Base-by-base conservation (phyloP, 768 basidiomycete species). In the Boletus reticulatus region DNA sequence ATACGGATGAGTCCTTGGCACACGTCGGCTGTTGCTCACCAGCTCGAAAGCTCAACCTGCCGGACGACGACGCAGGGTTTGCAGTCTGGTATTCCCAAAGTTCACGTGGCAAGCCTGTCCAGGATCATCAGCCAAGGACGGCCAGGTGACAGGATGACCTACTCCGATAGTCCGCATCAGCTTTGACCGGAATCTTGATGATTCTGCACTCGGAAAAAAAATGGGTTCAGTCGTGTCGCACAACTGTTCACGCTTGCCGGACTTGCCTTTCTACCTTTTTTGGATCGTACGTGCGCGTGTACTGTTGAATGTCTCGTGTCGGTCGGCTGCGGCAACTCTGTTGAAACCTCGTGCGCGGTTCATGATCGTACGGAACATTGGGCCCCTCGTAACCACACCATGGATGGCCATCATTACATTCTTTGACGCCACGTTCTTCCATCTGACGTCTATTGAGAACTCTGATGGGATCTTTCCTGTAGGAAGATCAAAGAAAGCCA, bases 91-190 rank as follows among this genome's bases (percentile, higher is more conserved):
- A 91, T 58, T 89, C 83, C 52, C 75, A 76, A 32, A 80, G 71
- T 22, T 77, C 65, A 22, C 71, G 60, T 6, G 72, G 72, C 27
- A 88, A 67, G 41, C 8, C 57, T 58, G 57, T 46, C 22, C 34
- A 43, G 29, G 29, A 11, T 55, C 29, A 52, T 49, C 24, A 62
- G 27, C 36, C 29, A 36, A 56, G 4, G 19, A 8, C 24, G 36
- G 27, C 38, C 44, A 13, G 17, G 24, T 14, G 44, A 56, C 14
- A 14, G 27, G 51, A 43, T 8, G 12, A 29, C 61, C 27, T 60
- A 88, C 88, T 64, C 54, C 81, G 76, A 65, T 87, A 89, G 65
- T 90, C 87, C n/a, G 88, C 87, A 17, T 75, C 73, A 3, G 80
- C 60, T 4, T 57, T 42, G 43, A 91, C 49, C 0, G 87, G 86